Base-by-base conservation (phyloP, 1,139 yeast genomes). In the Yamadazyma epiphylla region DNA sequence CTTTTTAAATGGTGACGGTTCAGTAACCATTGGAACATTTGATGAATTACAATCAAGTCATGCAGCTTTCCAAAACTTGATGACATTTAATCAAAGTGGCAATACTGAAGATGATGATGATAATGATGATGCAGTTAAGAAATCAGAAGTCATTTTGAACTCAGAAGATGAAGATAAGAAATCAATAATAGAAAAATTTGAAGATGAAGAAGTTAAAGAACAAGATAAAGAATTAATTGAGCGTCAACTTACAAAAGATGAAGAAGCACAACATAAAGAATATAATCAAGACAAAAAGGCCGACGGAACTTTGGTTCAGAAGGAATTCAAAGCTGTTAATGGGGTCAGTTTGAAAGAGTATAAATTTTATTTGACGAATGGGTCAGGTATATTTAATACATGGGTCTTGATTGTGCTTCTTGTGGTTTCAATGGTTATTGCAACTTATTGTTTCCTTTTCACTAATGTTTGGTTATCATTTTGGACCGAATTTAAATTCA, bases 391-490 rank as follows among this genome's bases (percentile, higher is more conserved):
- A 7, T 45, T 72, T 22, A 66, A 39, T 12, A 43, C 45, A 13
- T 30, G 46, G 13, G 28, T 50, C 28, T 15, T 38, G 24, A 5
- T 38, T n/a, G 6, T 35, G 1, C 10, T 40, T 12, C 24, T 39
- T 22, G 35, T 46, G 19, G 45, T 55, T 9, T 17, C 44, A 12
- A 39, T 55, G 34, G 74, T 14, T 55, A 53, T 73, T 5, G 48
- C 77, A 6, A 74, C 88, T 0, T 86, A 84, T 49, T 65, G 73
- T 39, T 70, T 68, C 36, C 55, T 85, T 26, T 82, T 85, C 51
- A 68, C 85, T 24, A 83, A 81, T 44, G 80, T 81, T 14, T 88
- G 95, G 95, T 64, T 88, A 38, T 80, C 95, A 1, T 88, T 76
- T 55, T 88, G 96, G 96, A 72, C 84, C 3, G 73, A 67, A 22